These are phyloP conservation scores for Cyclotella choctawhatcheeana DNA, from an alignment of 108 stramenopile genomes.

Conservation along the genomic window DNA sequence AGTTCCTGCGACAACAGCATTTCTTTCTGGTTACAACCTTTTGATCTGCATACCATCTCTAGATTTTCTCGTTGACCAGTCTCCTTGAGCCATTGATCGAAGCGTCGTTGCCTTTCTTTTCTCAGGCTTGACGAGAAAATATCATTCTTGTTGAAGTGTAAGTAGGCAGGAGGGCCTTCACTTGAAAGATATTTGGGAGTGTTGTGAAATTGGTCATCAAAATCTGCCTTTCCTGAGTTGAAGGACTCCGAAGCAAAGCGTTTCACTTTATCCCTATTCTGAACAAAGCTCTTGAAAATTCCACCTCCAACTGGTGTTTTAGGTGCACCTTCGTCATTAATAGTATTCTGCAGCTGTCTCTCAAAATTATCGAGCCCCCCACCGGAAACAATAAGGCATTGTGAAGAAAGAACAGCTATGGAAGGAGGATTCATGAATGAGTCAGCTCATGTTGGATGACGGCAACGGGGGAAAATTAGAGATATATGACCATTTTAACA, in stretches of 20 bases:
- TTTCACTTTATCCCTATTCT: constrained; percentile 43
- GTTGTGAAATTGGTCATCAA: constrained; percentile 24
- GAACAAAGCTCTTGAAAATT: constrained; percentile 30
- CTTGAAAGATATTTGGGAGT: constrained; percentile 21
- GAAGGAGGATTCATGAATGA: too few species aligned
- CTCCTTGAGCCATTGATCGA: constrained; percentile 64
- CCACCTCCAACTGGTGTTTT: constrained; percentile 10
- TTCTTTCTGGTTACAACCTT: constrained; percentile 53
- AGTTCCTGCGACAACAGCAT: constrained; percentile 66
- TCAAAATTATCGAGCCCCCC: constrained; percentile 27
- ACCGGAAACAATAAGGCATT: constrained; percentile 41
- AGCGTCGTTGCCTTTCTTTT: constrained; percentile 69
- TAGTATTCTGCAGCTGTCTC: constrained; percentile 18
- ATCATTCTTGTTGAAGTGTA: constrained; percentile 78
- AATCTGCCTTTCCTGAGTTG: constrained; percentile 6
- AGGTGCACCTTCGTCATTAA: constrained; percentile 17
- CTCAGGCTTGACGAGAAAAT: constrained; percentile 80
- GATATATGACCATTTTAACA: too few species aligned
- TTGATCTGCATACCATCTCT: constrained; percentile 55
- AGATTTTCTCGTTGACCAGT: constrained; percentile 38
- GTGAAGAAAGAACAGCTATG: constrained; percentile 62
- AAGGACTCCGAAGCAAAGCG: constrained; percentile 48
- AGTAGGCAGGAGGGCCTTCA: constrained; percentile 59
- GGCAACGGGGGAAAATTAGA: too few species aligned
- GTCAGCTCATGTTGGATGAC: too few species aligned